Evolutionary conservation across 108 stramenopile species (phyloP), one percentile per base, ranked within the genome.

Genomic region (Seminavis robusta): DNA sequence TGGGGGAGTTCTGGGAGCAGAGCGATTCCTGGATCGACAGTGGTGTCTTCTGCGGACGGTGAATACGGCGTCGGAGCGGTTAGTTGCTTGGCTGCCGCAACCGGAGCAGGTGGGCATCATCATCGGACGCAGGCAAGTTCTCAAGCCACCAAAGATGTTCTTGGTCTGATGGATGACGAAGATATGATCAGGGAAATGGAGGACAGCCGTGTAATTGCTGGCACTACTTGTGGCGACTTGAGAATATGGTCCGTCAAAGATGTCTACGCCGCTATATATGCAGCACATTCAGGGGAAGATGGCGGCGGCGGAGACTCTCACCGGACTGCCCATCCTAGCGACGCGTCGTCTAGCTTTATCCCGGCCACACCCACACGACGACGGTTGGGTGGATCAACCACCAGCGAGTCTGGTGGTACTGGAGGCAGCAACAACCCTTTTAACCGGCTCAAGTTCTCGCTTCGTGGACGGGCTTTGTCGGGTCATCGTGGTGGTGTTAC

Each of bases 401-500:
- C n/a, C n/a, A n/a, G n/a, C n/a, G 40, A 51, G 47, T 24, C 57
- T 37, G 25, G 51, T 16, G 33, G 56, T 15, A 47, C 10, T 0
- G 15, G 47, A 15, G 57, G 49, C n/a, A 58, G 41, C 8, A 57
- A 64, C 21, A 58, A 52, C 33, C 49, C 63, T 1, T 59, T 56
- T 4, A 74, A 44, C 20, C 47, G 77, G 33, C 55, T 83, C 10
- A 79, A 76, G 61, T 71, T 68, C 42, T 74, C 81, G 0, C 46
- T 83, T 13, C 64, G 77, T 11, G 81, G 81, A 7, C 50, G 77
- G 34, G 77, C 81, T n/a, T 57, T 83, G 38, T 73, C 81, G 10
- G 87, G 86, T 2, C 91, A 93, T 52, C 66, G 87, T 28, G 88
- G 91, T 17, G 91, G 91, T 10, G 86, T 93, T 4, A 83, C 91